A percentile compares a stretch with the other conserved stretches of the same genome.
These are phyloP conservation scores for Akanthomyces muscarius DNA, from an alignment of 2,329 filamentous ascomycete species.

Conservation along the genomic window DNA sequence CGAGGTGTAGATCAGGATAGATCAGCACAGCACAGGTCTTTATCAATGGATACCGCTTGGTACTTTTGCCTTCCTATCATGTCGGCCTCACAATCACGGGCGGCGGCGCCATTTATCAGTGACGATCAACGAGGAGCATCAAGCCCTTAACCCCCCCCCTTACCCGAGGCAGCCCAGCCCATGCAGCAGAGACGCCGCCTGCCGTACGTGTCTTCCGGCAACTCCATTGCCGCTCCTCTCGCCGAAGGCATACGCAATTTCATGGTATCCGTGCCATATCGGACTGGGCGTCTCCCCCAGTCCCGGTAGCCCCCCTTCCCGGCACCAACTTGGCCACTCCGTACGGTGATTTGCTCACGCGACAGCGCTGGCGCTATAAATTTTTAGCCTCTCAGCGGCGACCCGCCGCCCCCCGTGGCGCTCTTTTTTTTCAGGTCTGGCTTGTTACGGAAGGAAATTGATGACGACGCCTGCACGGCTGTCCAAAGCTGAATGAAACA, in stretches of 20 bases:
- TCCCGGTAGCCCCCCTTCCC: too few relatives aligned
- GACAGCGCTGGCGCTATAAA: background rate
- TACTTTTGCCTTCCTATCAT: background rate
- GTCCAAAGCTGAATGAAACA: background rate
- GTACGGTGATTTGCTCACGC: background rate
- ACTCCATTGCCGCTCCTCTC: background rate
- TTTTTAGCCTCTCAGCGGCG: background rate
- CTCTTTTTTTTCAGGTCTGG: background rate
- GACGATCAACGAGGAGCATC: background rate
- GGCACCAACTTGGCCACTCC: too few relatives aligned
- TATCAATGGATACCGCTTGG: background rate
- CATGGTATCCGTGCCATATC: background rate
- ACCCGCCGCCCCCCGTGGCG: background rate
- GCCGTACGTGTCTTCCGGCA: background rate
- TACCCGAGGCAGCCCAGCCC: background rate
- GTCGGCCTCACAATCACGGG: background rate
- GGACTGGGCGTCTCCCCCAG: too few relatives aligned
- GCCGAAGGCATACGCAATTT: constrained; percentile 5
- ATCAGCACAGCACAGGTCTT: background rate
- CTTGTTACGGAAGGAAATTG: background rate
- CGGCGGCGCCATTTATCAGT: background rate
- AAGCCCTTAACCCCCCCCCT: background rate
- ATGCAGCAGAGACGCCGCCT: background rate
- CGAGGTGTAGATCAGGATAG: background rate
- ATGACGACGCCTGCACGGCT: background rate